Evolutionary conservation across 139 green algal genomes (phyloP), one percentile per base, ranked within the genome.

Genomic region (Chlorokybus atmophyticus): DNA sequence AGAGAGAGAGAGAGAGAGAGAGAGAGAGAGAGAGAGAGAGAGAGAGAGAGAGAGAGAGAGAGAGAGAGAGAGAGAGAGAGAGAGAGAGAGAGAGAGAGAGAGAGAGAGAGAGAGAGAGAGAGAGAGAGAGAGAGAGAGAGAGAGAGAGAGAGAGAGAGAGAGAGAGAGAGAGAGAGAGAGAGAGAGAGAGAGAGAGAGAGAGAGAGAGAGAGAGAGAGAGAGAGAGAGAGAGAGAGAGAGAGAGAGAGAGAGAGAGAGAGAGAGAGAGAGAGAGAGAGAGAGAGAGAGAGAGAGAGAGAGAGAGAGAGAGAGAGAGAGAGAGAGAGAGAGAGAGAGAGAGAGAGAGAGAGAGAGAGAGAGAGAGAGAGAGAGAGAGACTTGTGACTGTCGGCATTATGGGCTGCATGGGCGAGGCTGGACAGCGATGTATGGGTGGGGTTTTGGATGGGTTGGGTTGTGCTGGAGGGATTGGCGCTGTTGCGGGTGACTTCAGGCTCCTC

Each of bases 201-300:
- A 14, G 35, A 44, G 10, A 14, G 10, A 14, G 14, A 44, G 35
- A 14, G 35, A 44, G 35, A 14, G 35, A 44, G 10, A 14, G 35
- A 14, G 14, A 44, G 35, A 21, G 35, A 21, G 35, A 14, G 35
- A 44, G 10, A 44, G 10, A 63, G 1, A 44, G 35, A 44, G 35
- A 44, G 35, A 44, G 35, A 44, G 35, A 44, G 35, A 44, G 35
- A 44, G 35, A 44, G 35, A 44, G 35, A 44, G 35, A 44, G 35
- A 44, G 35, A 44, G 35, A 44, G 35, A 44, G 35, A 44, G 35
- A 44, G 35, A 44, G 35, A 44, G 35, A 44, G 35, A 44, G 35
- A 44, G 35, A 44, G 35, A 44, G 35, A 44, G 35, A 44, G 35
- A 44, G 35, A 44, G 35, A 44, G 35, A 44, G 35, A 44, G 35